Percentiles rank a stretch among this genome's conserved stretches.
phyloP scores from a whole-genome alignment of 2,329 filamentous ascomycete species.

The Xylaria sp. region DNA sequence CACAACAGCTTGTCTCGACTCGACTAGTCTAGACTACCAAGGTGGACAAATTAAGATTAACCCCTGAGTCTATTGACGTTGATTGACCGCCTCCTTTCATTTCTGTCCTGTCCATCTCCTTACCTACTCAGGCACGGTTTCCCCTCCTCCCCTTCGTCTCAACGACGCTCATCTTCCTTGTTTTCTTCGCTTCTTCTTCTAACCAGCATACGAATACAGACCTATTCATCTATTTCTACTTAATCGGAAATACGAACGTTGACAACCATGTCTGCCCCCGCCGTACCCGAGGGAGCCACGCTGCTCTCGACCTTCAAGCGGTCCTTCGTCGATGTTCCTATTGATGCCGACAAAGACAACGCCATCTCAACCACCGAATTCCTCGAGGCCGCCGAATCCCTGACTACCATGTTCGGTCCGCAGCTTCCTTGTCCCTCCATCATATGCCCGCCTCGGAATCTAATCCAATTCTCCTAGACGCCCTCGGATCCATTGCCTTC shows the following conservation, averaged over 20 bases:
- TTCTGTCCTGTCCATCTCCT: not conserved
- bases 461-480: slow-evolving; percentile 57
- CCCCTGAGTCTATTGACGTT: slow-evolving; percentile 30
- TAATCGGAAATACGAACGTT: too few relatives aligned
- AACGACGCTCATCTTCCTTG: not conserved
- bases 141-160: not conserved
- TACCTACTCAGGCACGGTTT: not conserved
- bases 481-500: slow-evolving; percentile 79
- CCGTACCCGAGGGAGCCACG: slow-evolving; percentile 74
- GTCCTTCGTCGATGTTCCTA: slow-evolving; percentile 84
- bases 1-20: too few relatives aligned
- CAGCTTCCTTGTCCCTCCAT: not conserved
- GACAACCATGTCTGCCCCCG: slow-evolving; percentile 61
- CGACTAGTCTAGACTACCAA: not conserved
- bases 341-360: slow-evolving; percentile 78
- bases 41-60: not conserved
- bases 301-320: slow-evolving; percentile 87
- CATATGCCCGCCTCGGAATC: not conserved
- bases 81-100: slow-evolving; percentile 30
- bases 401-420: slow-evolving; percentile 87
- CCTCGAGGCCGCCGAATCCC: slow-evolving; percentile 87
- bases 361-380: slow-evolving; percentile 87
- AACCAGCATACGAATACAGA: not conserved
- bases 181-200: not conserved
- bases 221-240: not conserved